Evolutionary conservation across 768 basidiomycete species (phyloP).

Genomic region (Termitomyces eurrhizus): DNA sequence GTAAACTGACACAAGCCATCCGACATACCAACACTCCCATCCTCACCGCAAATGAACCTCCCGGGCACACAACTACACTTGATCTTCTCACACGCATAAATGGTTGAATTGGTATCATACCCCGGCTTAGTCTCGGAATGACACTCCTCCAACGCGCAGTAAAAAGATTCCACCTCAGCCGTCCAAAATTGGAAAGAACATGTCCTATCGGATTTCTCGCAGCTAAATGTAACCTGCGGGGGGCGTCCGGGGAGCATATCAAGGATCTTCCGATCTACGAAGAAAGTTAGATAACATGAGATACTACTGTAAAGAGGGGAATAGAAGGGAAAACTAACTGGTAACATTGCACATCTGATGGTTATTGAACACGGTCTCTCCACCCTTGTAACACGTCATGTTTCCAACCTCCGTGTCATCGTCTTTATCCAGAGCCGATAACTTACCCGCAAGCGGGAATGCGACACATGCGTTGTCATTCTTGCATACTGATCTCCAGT

Average conservation of each 20-base stretch:
- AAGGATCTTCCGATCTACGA: slow-evolving; percentile 86
- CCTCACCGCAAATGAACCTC: slow-evolving; percentile 92
- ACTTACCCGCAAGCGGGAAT: slow-evolving; percentile 36
- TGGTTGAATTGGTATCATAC: slow-evolving; percentile 67
- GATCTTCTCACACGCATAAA: slow-evolving; percentile 79
- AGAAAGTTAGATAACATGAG: neutral
- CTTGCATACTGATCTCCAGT: slow-evolving; percentile 8
- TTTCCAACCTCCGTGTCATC: slow-evolving; percentile 38
- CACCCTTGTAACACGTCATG: slow-evolving; percentile 94
- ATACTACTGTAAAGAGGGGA: neutral
- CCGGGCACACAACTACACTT: slow-evolving; percentile 92
- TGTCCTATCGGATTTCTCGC: slow-evolving; percentile 54
- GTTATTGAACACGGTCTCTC: slow-evolving; percentile 90
- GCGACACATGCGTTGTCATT: slow-evolving; percentile 8
- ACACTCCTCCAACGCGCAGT: slow-evolving; percentile 83
- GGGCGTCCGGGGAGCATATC: slow-evolving; percentile 87
- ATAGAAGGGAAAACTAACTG: slow-evolving; percentile 59
- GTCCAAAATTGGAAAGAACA: slow-evolving; percentile 99
- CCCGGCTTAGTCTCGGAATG: slow-evolving; percentile 39
- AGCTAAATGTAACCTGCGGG: slow-evolving; percentile 96
- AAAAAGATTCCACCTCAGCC: slow-evolving; percentile 90
- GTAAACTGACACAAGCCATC: neutral
- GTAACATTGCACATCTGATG: slow-evolving; percentile 99
- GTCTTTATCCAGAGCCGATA: slow-evolving; percentile 33
- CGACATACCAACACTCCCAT: slow-evolving; percentile 82